Conservation (phyloP, 495 filamentous ascomycete genomes). For the Penicillium maclennaniae region DNA sequence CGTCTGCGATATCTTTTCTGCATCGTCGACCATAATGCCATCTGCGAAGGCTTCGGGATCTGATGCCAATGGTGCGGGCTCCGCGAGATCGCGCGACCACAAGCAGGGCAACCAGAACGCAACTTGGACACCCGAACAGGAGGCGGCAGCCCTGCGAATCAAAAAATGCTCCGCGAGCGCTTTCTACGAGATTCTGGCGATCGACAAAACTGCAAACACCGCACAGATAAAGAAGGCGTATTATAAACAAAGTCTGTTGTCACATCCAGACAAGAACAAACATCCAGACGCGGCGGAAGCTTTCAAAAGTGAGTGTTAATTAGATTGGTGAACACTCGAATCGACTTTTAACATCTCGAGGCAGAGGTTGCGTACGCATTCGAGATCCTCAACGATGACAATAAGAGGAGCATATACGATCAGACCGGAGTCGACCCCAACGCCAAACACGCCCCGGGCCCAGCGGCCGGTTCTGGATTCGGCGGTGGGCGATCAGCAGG, state of each 20-base stretch:
- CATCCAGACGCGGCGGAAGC: conserved; percentile 95
- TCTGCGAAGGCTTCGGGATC: conserved; percentile 72
- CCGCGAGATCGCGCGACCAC: conserved; percentile 72
- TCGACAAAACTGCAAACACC: conserved; percentile 71
- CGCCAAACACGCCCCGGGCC: conserved; percentile 65
- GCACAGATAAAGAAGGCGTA: conserved; percentile 96
- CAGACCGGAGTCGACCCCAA: conserved; percentile 89
- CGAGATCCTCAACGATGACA: conserved; percentile 85
- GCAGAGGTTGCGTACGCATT: conserved; percentile 90
- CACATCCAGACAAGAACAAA: conserved; percentile 99
- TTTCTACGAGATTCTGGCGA: conserved; percentile 88
- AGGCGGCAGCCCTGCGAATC: conserved; percentile 82
- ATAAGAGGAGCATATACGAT: conserved; percentile 86
- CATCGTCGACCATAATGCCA: conserved; percentile 54
- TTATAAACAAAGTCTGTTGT: conserved; percentile 84
- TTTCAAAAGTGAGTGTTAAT: conserved; percentile 69
- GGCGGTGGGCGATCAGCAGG: conserved; percentile 45
- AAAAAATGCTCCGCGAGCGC: conserved; percentile 76
- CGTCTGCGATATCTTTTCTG: conserved; percentile 1
- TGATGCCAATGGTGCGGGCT: conserved; percentile 54
- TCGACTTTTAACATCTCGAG: conserved; percentile 3
- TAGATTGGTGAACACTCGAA: not conserved
- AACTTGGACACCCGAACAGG: conserved; percentile 85
- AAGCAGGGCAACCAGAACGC: conserved; percentile 92
- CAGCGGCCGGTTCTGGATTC: conserved; percentile 55